phyloP scores from a whole-genome alignment of 1,284 basidiomycete species.

The Hemileia vastatrix region DNA sequence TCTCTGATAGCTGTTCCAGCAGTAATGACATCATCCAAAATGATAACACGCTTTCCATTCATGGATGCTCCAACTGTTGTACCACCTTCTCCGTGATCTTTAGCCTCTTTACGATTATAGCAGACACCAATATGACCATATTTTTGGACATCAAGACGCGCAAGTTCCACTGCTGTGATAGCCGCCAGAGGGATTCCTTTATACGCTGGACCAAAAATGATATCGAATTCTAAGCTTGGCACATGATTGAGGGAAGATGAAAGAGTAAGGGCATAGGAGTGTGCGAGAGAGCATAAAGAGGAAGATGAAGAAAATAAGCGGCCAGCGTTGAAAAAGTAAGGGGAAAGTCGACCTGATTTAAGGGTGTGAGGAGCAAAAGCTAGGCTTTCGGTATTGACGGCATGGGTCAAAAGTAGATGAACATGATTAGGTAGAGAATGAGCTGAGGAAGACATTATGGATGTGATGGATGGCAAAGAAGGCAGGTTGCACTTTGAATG shows the following conservation, averaged over 20 bases:
- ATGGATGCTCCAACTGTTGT: constrained; percentile 76
- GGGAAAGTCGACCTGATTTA: constrained; percentile 85
- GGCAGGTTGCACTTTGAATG: too few relatives aligned
- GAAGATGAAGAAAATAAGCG: constrained; percentile 71
- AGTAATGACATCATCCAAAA: constrained; percentile 95
- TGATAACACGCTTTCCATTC: constrained; percentile 66
- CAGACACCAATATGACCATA: constrained; percentile 54
- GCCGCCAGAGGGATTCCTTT: constrained; percentile 95
- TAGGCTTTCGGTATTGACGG: too few relatives aligned
- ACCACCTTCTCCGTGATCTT: constrained; percentile 96
- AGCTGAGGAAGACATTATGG: too few relatives aligned
- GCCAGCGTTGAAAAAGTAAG: constrained; percentile 96
- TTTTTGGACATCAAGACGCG: constrained; percentile 50
- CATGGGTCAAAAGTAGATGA: too few relatives aligned
- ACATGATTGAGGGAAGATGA: constrained; percentile 33
- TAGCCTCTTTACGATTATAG: constrained; percentile 91
- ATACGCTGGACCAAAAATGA: constrained; percentile 94
- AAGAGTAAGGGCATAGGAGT: constrained; percentile 81
- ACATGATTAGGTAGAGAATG: too few relatives aligned
- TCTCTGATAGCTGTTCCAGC: constrained; percentile 81
- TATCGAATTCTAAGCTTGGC: constrained; percentile 63
- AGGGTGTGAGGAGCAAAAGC: constrained; percentile 83
- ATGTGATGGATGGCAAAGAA: too few relatives aligned
- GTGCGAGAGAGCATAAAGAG: constrained; percentile 67
- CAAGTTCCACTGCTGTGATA: constrained; percentile 66